Percentiles rank a stretch among this genome's conserved stretches.
Evolutionary conservation across 106 monocot species (phyloP).

Genomic region (Cymbidium sinense): DNA sequence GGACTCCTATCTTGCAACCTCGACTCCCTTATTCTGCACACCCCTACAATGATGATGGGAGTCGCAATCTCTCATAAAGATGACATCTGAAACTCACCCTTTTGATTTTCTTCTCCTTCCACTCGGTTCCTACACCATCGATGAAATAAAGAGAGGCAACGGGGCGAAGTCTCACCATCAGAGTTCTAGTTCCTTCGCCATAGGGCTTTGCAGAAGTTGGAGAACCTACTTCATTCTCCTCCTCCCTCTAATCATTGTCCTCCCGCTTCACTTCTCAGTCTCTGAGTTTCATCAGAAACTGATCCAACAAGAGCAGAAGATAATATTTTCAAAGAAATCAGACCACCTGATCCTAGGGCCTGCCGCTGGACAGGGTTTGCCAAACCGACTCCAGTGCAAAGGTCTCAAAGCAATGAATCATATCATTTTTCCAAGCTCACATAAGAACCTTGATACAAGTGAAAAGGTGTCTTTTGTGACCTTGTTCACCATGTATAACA

Average conservation of each 20-base stretch:
- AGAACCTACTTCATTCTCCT: slow-evolving; percentile 31
- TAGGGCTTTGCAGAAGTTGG: slow-evolving; percentile 26
- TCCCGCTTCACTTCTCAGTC: slow-evolving; percentile 57
- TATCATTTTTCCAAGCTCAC: slow-evolving; percentile 7
- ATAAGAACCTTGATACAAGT: slow-evolving; percentile 4
- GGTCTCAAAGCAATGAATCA: slow-evolving; percentile 60
- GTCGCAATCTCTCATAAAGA: too few relatives aligned
- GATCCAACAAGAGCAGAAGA: slow-evolving; percentile 8
- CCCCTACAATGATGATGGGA: too few relatives aligned
- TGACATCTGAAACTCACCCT: too few relatives aligned
- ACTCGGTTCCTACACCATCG: too few relatives aligned
- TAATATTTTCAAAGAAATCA: slow-evolving; percentile 25
- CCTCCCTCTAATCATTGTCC: slow-evolving; percentile 42
- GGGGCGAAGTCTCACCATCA: too few relatives aligned
- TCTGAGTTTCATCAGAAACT: slow-evolving; percentile 34
- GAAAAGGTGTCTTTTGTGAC: slow-evolving; percentile 69
- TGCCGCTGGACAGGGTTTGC: slow-evolving; percentile 71
- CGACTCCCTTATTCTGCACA: too few relatives aligned
- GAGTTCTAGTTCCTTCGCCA: slow-evolving; percentile 2
- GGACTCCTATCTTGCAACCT: too few relatives aligned
- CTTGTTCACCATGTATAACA: slow-evolving; percentile 54
- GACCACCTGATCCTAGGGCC: slow-evolving; percentile 68
- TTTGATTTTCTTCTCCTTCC: too few relatives aligned
- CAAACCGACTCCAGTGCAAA: slow-evolving; percentile 79
- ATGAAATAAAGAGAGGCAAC: too few relatives aligned